Conservation (phyloP, 768 basidiomycete species). For the Pulveroboletus ravenelii region DNA sequence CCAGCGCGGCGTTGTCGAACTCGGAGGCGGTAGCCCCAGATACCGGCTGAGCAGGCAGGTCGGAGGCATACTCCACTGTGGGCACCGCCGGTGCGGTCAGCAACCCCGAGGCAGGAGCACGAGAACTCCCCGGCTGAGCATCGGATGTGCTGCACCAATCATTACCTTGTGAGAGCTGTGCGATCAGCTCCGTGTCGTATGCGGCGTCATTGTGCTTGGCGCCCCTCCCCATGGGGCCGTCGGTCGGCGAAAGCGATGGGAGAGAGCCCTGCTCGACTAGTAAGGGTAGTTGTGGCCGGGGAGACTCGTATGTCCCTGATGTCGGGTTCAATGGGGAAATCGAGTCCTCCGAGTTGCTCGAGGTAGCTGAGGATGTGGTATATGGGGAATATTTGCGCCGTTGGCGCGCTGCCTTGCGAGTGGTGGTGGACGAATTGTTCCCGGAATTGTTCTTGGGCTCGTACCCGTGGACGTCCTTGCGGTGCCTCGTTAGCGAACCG, state of each 20-base stretch:
- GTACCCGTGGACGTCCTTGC: conserved; percentile 4
- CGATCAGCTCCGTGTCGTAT: not conserved
- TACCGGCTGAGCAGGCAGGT: not conserved
- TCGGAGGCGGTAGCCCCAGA: too few species aligned
- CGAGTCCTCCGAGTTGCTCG: not conserved
- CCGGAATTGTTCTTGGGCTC: conserved; percentile 4
- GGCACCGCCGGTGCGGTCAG: too few species aligned
- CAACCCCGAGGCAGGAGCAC: not conserved
- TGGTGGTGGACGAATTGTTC: not conserved
- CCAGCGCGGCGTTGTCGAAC: not conserved
- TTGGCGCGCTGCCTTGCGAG: not conserved
- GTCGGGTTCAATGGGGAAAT: not conserved
- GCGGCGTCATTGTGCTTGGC: not conserved
- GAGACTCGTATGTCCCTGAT: not conserved
- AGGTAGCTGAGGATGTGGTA: not conserved
- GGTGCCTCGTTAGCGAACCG: conserved; percentile 21
- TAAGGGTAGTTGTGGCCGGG: not conserved
- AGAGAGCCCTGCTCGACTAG: not conserved
- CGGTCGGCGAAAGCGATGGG: not conserved
- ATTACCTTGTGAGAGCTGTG: not conserved
- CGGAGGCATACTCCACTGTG: not conserved
- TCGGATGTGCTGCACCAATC: not conserved
- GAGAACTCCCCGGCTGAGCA: not conserved
- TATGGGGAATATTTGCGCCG: conserved; percentile 4
- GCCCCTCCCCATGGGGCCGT: too few species aligned